Percentiles rank a stretch among this genome's conserved stretches.
phyloP scores from a whole-genome alignment of 306 rosid species.

The Hippophae rhamnoides region DNA sequence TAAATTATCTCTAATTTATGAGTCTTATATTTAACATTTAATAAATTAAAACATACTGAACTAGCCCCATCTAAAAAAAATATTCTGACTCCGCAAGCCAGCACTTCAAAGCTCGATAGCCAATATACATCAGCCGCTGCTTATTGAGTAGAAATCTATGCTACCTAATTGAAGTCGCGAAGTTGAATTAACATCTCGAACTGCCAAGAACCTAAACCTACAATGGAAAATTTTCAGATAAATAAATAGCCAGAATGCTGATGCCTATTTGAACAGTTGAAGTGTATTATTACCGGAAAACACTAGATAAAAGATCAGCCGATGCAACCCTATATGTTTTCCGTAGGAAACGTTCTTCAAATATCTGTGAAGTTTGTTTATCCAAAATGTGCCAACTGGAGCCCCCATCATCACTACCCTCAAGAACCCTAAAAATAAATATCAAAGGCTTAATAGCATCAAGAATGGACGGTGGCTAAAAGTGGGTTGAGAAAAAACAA shows the following conservation, averaged over 20 bases:
- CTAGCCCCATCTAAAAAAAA: no score
- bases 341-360: constrained; percentile 58
- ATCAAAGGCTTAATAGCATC: neutral
- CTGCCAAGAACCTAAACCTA: constrained; percentile 78
- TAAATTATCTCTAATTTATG: no score
- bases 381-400: constrained; percentile 65
- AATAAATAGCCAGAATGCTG: neutral
- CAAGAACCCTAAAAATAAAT: constrained; percentile 52
- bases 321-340: constrained; percentile 42
- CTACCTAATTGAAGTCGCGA: constrained; percentile 78
- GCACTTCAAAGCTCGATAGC: neutral
- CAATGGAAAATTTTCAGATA: neutral
- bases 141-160: constrained; percentile 62
- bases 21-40: no score
- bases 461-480: no score
- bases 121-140: constrained; percentile 3
- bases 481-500: no score
- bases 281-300: constrained; percentile 45
- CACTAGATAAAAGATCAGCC: constrained; percentile 29
- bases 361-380: constrained; percentile 50
- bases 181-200: constrained; percentile 40
- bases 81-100: no score
- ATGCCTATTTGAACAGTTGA: neutral
- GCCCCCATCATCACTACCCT: constrained; percentile 75
- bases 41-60: no score